A percentile compares a stretch with the other conserved stretches of the same genome.
phyloP scores from a whole-genome alignment of 129 eudicot species.

The Gnaphalium uliginosum region DNA sequence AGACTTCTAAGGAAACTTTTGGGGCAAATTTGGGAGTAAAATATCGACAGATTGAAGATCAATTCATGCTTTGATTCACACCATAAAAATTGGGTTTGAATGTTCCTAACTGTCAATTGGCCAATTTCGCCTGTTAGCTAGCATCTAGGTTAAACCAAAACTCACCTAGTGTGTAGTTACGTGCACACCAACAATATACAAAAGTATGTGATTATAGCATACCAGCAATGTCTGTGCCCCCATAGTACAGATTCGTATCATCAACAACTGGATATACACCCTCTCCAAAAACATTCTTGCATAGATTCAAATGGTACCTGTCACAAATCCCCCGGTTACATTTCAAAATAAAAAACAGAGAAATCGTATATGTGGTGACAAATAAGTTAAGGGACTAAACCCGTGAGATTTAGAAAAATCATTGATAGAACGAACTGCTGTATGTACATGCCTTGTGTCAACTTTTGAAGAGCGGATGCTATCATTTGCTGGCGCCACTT shows the following conservation, averaged over 20 bases:
- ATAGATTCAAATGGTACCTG: conserved; percentile 98
- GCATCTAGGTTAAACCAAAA: no score
- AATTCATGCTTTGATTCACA: no score
- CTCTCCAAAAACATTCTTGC: conserved; percentile 91
- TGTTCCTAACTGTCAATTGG: no score
- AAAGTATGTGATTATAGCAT: not conserved
- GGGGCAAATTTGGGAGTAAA: no score
- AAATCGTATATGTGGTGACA: not conserved
- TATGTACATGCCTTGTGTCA: conserved; percentile 55
- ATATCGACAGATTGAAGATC: no score
- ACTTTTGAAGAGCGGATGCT: conserved; percentile 82
- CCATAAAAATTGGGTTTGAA: no score
- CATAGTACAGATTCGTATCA: conserved; percentile 86
- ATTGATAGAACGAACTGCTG: not conserved
- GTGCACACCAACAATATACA: no score
- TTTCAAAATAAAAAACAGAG: not conserved
- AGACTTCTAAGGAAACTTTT: no score
- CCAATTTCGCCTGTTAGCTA: no score
- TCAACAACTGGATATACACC: conserved; percentile 79
- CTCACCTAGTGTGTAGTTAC: no score
- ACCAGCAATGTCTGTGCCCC: conserved; percentile 94
- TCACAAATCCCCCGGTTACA: conserved; percentile 23
- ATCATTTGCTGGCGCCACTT: conserved; percentile 89
- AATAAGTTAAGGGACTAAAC: not conserved
- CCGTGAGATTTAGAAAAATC: not conserved